Percentiles rank a stretch among this genome's conserved stretches.
These are phyloP conservation scores for Phytophthora constricta DNA, from an alignment of 352 stramenopile genomes.

Conservation along the genomic window DNA sequence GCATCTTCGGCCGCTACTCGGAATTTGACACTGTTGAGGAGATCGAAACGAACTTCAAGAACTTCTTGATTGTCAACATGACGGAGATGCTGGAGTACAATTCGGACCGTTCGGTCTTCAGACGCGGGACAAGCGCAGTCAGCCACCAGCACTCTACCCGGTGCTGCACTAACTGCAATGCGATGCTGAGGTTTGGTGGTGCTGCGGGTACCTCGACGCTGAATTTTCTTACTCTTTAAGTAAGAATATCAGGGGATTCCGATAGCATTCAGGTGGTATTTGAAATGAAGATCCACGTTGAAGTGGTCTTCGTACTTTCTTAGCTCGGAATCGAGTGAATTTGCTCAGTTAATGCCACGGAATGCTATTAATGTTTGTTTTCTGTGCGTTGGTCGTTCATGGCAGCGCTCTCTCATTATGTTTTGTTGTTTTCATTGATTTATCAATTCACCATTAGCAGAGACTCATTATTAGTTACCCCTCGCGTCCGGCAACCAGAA, in stretches of 20 bases:
- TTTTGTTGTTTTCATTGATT: too few species aligned
- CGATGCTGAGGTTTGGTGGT: slow-evolving; percentile 1
- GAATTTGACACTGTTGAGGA: slow-evolving; percentile 40
- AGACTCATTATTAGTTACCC: too few species aligned
- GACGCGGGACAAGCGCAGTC: slow-evolving; percentile 41
- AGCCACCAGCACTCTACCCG: slow-evolving; percentile 10
- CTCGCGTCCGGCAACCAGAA: too few species aligned
- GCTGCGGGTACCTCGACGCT: slow-evolving; percentile 1
- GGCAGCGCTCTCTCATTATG: too few species aligned
- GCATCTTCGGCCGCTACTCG: slow-evolving; percentile 47
- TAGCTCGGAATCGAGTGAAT: too few species aligned
- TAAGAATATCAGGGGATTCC: too few species aligned
- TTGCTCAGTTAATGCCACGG: too few species aligned
- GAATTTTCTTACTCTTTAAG: too few species aligned
- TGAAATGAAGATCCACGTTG: neutral
- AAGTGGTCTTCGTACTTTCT: too few species aligned
- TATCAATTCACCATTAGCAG: too few species aligned
- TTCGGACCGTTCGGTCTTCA: slow-evolving; percentile 42
- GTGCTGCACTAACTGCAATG: neutral
- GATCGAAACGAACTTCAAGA: slow-evolving; percentile 37
- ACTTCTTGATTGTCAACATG: slow-evolving; percentile 41
- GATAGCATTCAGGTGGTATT: slow-evolving; percentile 5
- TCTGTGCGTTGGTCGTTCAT: too few species aligned
- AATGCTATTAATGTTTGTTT: too few species aligned
- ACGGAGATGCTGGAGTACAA: slow-evolving; percentile 43